Base-by-base conservation (phyloP, 768 basidiomycete species). In the Termitomyces sp. region DNA sequence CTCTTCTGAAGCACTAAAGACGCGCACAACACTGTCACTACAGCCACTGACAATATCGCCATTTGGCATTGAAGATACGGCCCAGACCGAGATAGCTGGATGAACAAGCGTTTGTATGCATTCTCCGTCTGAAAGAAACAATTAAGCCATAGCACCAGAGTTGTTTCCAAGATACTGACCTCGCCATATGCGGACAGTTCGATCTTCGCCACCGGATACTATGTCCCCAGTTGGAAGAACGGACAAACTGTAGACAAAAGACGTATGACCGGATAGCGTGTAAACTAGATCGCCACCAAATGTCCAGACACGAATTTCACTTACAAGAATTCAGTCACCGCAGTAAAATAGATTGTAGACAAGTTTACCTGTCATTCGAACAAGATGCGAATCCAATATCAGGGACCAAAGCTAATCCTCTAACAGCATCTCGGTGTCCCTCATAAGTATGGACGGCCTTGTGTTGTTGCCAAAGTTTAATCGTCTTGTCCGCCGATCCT, bases 31-130 rank as follows among this genome's bases (percentile, higher is more conserved):
- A 36, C 89, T 87, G 69, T 99, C 97, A 60, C 95, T 96, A 52
- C 87, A 82, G 5, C 96, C 95, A 51, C 89, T 94, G 46, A 93
- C 89, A 63, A 99, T 91, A 70, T 98, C 96, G 34, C 91, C 87
- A 60, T 94, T 93, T 0, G 92, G 87, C 80, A 94, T 86, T 6
- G 86, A 81, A 1, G 91, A 87, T 16, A 96, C 92, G 3, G 91
- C 76, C 97, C 97, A 99, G 2, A 99, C 92, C n/a, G 96, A 98
- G 56, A 96, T 92, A 8, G 93, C 93, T 7, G 97, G 95, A 67
- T 97, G 94, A 10, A 91, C 83, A 59, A 99, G 85, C 10, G 89
- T 90, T 71, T 99, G 96, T 6, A 82, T 72, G 63, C 91, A 91
- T 71, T 94, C 91, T 14, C 92, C 95, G 62, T 93, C 95, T 92